phyloP scores from a whole-genome alignment of 2,329 filamentous ascomycete species.

The Clarireedia monteithiana region DNA sequence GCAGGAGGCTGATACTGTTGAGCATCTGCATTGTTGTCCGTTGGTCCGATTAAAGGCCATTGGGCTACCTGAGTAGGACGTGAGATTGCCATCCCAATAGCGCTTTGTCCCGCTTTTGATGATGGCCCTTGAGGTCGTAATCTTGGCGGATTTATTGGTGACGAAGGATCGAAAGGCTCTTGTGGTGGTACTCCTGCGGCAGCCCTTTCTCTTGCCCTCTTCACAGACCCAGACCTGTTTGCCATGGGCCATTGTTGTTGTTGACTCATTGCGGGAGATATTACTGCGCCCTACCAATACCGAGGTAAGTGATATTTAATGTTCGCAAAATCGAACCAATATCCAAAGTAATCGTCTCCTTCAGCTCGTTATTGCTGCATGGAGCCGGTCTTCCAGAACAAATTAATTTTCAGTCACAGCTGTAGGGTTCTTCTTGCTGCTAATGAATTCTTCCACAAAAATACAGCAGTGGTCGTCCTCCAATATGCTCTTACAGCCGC shows the following conservation, averaged over 20 bases:
- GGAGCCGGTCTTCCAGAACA: constrained; percentile 20
- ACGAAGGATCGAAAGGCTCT: constrained; percentile 15
- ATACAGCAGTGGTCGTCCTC: background rate
- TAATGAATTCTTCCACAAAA: background rate
- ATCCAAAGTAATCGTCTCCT: constrained; percentile 17
- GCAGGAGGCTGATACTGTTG: constrained; percentile 43
- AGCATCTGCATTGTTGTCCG: constrained; percentile 14
- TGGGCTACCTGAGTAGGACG: constrained; percentile 43
- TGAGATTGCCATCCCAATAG: constrained; percentile 37
- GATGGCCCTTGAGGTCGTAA: constrained; percentile 19
- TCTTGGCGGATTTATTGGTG: constrained; percentile 15
- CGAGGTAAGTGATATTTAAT: constrained; percentile 12
- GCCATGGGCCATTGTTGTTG: constrained; percentile 22
- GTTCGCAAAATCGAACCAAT: constrained; percentile 14
- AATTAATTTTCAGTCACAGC: background rate
- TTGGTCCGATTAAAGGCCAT: constrained; percentile 40
- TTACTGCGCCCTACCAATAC: background rate
- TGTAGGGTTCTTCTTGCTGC: background rate
- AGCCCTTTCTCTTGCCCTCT: constrained; percentile 46
- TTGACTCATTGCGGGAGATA: constrained; percentile 23
- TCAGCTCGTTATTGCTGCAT: constrained; percentile 23
- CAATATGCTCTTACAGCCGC: background rate
- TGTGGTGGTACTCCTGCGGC: constrained; percentile 32
- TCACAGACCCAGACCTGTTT: constrained; percentile 37
- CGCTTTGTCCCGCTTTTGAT: constrained; percentile 15